Base-by-base conservation (phyloP, 1,284 basidiomycete species). In the Lignosus rhinocerotis region DNA sequence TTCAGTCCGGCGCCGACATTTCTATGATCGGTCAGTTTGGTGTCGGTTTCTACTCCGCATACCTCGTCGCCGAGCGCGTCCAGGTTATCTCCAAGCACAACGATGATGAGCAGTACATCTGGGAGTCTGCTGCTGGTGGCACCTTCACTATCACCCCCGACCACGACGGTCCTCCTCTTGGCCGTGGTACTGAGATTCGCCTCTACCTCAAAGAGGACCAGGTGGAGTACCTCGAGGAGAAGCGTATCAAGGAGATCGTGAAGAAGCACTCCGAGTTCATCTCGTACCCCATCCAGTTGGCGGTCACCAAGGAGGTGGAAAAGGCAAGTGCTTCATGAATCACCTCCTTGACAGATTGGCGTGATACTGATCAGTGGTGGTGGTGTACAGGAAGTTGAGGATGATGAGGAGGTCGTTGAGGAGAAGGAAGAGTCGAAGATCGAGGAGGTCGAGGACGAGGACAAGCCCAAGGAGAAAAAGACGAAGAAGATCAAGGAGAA, bases 191-290 rank as follows among this genome's bases (percentile, higher is more conserved):
- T 58, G 93, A 96, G 78, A 87, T 99, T 74, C 93, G 93, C 69
- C 89, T 99, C 65, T 94, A 81, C 86, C 82, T 99, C 76, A 99
- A 99, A 86, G 97, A 99, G 76, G 96, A 99, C 77, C 95, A 98
- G 80, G 87, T 92, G 67, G 97, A 99, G 78, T 99, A 98, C 82
- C 87, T 98, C 59, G 96, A 99, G 82, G 97, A 99, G 86, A 98
- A 98, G 86, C 89, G 88, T 77, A 95, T 99, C 86, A 96, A 96
- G 83, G 97, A 99, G 70, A 94, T 97, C 67, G 96, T 99, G 77
- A 99, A 99, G 88, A 99, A 99, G 86, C 97, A 99, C 87, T 99
- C 97, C 72, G 96, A 99, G 81, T 99, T 99, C 84, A 99, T 99
- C 81, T 98, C 96, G 50, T 99, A 99, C 84, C 97, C 96, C 66